A percentile compares a stretch with the other conserved stretches of the same genome.
Evolutionary conservation across 805 yeast genomes (phyloP).

Genomic region (Saturnispora saitoi): DNA sequence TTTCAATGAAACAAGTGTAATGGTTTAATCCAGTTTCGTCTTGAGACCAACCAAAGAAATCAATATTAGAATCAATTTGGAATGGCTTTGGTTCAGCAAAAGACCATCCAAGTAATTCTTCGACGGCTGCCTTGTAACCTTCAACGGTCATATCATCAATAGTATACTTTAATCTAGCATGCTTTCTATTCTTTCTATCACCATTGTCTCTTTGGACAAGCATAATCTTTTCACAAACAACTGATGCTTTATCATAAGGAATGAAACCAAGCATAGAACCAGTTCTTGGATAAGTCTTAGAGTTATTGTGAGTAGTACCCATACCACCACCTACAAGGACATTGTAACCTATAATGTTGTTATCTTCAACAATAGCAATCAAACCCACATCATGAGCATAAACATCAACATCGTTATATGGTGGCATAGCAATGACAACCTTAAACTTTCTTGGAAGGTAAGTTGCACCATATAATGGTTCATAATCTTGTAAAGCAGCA

Average conservation of each 20-base stretch:
- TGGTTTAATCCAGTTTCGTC: conserved; percentile 82
- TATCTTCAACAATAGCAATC: conserved; percentile 70
- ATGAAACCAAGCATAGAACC: conserved; percentile 83
- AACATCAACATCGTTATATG: conserved; percentile 93
- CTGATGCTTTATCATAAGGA: conserved; percentile 54
- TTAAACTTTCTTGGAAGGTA: conserved; percentile 95
- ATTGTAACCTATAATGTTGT: conserved; percentile 71
- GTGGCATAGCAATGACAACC: conserved; percentile 90
- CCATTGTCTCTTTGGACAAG: conserved; percentile 91
- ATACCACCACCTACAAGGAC: conserved; percentile 96
- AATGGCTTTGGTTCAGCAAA: conserved; percentile 65
- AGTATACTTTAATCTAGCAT: conserved; percentile 95
- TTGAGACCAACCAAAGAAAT: conserved; percentile 87
- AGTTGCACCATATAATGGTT: conserved; percentile 80
- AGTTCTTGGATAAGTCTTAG: conserved; percentile 92
- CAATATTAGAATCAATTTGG: conserved; percentile 79
- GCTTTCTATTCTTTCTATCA: conserved; percentile 93
- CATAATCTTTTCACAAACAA: conserved; percentile 87
- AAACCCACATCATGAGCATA: conserved; percentile 93
- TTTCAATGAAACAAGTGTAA: conserved; percentile 89
- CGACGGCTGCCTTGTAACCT: conserved; percentile 69
- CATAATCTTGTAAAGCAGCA: conserved; percentile 70
- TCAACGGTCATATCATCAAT: conserved; percentile 91
- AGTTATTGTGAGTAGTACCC: conserved; percentile 97
- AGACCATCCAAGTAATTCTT: conserved; percentile 69